Conservation (phyloP, 192 early-diverging fungal species). For the Coemansia sp. region DNA sequence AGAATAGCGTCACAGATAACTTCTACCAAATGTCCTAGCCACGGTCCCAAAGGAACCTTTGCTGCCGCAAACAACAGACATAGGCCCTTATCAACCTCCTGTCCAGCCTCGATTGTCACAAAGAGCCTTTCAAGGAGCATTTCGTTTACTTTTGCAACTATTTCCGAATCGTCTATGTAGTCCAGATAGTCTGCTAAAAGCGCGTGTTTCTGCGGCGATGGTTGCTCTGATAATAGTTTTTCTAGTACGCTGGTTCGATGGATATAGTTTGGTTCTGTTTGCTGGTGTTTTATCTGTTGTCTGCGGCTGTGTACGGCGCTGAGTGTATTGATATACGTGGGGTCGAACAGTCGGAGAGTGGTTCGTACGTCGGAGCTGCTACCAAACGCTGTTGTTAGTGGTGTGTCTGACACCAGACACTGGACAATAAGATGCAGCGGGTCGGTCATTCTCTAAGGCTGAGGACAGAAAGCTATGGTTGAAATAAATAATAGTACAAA, state of each 20-base stretch:
- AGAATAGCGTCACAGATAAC: conserved; percentile 6
- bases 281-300: not conserved
- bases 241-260: not conserved
- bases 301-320: not conserved
- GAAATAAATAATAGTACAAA: no score
- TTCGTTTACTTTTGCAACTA: not conserved
- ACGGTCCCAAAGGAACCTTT: not conserved
- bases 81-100: conserved; percentile 4
- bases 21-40: conserved; percentile 4
- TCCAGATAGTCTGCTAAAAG: conserved; percentile 3
- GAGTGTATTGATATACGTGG: conserved; percentile 28
- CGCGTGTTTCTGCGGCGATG: not conserved
- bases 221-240: not conserved
- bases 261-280: not conserved
- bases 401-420: not conserved
- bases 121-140: not conserved
- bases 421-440: not conserved
- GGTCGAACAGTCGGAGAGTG: conserved; percentile 30
- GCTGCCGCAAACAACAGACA: not conserved
- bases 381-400: conserved; percentile 4
- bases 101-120: not conserved
- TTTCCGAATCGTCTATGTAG: not conserved
- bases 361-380: conserved; percentile 24
- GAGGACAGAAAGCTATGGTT: no score
- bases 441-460: not conserved